Percentiles rank a stretch among this genome's conserved stretches.
Conservation (phyloP, 768 basidiomycete species). For the Pleurotus tuoliensis region DNA sequence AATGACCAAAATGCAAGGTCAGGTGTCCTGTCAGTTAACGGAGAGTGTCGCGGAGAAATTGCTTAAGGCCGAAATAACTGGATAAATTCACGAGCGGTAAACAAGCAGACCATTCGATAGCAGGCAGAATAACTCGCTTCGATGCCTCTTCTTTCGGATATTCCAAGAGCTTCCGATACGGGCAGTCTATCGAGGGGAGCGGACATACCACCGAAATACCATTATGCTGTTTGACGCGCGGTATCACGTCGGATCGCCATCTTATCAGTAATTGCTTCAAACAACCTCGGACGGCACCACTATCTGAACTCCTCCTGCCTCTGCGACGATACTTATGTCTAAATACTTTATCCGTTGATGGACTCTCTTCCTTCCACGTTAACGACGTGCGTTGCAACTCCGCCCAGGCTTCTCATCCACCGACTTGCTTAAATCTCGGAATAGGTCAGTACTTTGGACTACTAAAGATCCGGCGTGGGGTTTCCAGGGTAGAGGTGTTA, state of each 20-base stretch:
- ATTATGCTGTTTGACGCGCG: neutral
- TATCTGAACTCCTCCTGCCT: neutral
- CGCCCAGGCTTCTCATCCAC: neutral
- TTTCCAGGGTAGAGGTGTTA: neutral
- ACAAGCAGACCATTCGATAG: no score
- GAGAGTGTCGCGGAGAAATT: no score
- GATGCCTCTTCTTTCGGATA: no score
- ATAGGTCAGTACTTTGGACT: neutral
- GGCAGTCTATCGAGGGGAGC: no score
- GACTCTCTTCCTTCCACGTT: neutral
- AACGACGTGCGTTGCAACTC: neutral
- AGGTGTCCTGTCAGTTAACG: no score
- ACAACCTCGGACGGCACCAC: neutral
- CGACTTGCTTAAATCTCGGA: neutral
- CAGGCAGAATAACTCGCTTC: no score
- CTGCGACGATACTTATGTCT: neutral
- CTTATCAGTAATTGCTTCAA: neutral
- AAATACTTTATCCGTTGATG: neutral
- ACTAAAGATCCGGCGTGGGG: neutral
- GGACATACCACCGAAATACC: no score
- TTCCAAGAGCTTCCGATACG: no score
- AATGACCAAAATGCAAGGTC: no score
- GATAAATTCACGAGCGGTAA: no score
- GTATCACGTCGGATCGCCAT: conserved; percentile 1
- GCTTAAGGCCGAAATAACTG: no score